Conservation (phyloP, 1,284 basidiomycete species). For the Microbotryomycetes sp. region DNA sequence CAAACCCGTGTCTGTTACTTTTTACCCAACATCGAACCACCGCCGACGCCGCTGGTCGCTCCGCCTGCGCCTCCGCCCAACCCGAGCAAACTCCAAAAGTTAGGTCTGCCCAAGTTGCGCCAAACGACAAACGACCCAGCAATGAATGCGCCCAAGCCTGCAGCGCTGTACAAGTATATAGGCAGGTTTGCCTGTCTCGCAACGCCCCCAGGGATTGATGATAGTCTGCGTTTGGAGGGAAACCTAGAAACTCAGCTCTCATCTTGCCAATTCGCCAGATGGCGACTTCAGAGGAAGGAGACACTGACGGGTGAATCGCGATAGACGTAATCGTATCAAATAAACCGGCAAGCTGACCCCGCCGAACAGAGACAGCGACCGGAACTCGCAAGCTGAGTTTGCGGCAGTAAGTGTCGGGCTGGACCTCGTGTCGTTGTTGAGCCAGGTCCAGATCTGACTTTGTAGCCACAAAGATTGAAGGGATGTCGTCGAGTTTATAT, state of each 20-base stretch:
- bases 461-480: slow-evolving; percentile 94
- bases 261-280: too few relatives aligned
- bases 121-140: slow-evolving; percentile 61
- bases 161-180: slow-evolving; percentile 60
- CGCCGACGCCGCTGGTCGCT: background rate
- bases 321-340: slow-evolving; percentile 77
- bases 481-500: slow-evolving; percentile 88
- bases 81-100: background rate
- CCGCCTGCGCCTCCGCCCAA: background rate
- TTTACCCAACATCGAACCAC: too few relatives aligned
- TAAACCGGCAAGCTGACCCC: slow-evolving; percentile 77
- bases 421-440: slow-evolving; percentile 90
- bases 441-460: slow-evolving; percentile 97
- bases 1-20: too few relatives aligned
- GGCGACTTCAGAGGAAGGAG: background rate
- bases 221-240: slow-evolving; percentile 25
- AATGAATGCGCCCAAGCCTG: slow-evolving; percentile 59
- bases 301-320: slow-evolving; percentile 72
- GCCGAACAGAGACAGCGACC: slow-evolving; percentile 80
- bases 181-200: slow-evolving; percentile 50
- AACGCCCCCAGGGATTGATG: slow-evolving; percentile 37
- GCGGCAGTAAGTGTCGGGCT: slow-evolving; percentile 93
- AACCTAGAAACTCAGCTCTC: background rate
- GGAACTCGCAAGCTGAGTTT: slow-evolving; percentile 76
- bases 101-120: slow-evolving; percentile 48